These are phyloP conservation scores for Piromyces finnis DNA, from an alignment of 192 early-diverging fungal species.

Conservation along the genomic window DNA sequence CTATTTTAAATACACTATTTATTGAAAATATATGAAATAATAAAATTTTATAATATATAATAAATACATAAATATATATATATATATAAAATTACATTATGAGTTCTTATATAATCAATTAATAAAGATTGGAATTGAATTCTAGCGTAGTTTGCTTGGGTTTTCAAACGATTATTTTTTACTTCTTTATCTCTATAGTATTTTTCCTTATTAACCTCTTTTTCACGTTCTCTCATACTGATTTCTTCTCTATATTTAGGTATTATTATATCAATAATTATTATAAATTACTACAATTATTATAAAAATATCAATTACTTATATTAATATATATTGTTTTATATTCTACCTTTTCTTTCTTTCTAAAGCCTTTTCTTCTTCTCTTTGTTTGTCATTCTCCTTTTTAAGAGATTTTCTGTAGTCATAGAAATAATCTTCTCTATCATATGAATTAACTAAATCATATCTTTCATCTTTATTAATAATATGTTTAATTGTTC, in stretches of 20 bases:
- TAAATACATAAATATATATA: no score
- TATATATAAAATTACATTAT: conserved; percentile 11
- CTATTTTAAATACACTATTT: no score
- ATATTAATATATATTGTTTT: no score
- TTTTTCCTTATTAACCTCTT: conserved; percentile 22
- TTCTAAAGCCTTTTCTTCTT: conserved; percentile 8
- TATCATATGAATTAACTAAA: conserved; percentile 35
- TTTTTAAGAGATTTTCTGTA: conserved; percentile 17
- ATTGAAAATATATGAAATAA: no score
- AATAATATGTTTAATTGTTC: conserved; percentile 41
- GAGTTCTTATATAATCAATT: conserved; percentile 24
- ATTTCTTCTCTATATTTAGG: conserved; percentile 26
- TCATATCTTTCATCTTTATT: conserved; percentile 45
- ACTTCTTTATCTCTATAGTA: conserved; percentile 13
- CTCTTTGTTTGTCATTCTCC: conserved; percentile 8
- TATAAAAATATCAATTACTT: no score
- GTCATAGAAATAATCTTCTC: conserved; percentile 53
- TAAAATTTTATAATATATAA: no score
- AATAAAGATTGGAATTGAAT: conserved; percentile 19
- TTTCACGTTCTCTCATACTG: conserved; percentile 33
- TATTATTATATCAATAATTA: no score
- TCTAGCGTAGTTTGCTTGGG: conserved; percentile 17
- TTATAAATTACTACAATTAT: no score
- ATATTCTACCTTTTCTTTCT: conserved; percentile 12
- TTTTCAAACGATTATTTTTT: conserved; percentile 5